Percentiles rank a stretch among this genome's conserved stretches.
Conservation (phyloP, 2,329 filamentous ascomycete genomes). For the Apiospora arundinis region DNA sequence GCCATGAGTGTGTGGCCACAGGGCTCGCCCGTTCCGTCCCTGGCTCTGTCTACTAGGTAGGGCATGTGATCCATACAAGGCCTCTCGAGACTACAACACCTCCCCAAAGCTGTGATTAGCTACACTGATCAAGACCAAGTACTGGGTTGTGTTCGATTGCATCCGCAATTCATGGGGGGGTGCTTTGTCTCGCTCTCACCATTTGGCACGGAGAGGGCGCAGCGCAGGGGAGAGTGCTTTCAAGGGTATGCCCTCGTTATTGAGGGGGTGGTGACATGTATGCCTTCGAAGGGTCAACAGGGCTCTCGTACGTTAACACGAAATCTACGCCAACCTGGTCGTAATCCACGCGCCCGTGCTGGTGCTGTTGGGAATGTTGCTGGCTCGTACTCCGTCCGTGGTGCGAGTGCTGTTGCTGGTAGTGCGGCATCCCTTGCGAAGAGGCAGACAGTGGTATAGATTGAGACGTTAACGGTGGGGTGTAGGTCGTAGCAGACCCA, state of each 20-base stretch:
- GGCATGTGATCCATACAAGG: conserved; percentile 93
- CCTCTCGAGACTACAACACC: conserved; percentile 76
- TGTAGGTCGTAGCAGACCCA: conserved; percentile 53
- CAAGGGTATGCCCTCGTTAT: conserved; percentile 41
- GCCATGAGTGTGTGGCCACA: conserved; percentile 95
- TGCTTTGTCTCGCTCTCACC: conserved; percentile 27
- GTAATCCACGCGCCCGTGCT: conserved; percentile 65
- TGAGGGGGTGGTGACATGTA: conserved; percentile 70
- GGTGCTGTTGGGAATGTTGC: conserved; percentile 33
- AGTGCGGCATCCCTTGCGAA: conserved; percentile 29
- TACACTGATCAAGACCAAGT: conserved; percentile 35
- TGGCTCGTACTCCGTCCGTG: conserved; percentile 33
- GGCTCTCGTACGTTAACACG: conserved; percentile 81
- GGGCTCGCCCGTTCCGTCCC: conserved; percentile 67
- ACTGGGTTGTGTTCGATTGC: conserved; percentile 26
- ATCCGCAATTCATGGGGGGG: conserved; percentile 23
- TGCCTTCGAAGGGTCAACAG: conserved; percentile 61
- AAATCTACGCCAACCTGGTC: conserved; percentile 89
- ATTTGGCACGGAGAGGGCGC: conserved; percentile 10
- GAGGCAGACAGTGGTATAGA: conserved; percentile 50
- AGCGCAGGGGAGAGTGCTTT: background rate
- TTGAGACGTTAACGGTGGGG: conserved; percentile 54
- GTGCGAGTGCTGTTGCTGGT: conserved; percentile 35
- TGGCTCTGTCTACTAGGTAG: conserved; percentile 70
- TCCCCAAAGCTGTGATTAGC: conserved; percentile 51